Percentiles rank a stretch among this genome's conserved stretches.
Conservation (phyloP, 1,284 basidiomycete species). For the Microbotryum silenes-acaulis region DNA sequence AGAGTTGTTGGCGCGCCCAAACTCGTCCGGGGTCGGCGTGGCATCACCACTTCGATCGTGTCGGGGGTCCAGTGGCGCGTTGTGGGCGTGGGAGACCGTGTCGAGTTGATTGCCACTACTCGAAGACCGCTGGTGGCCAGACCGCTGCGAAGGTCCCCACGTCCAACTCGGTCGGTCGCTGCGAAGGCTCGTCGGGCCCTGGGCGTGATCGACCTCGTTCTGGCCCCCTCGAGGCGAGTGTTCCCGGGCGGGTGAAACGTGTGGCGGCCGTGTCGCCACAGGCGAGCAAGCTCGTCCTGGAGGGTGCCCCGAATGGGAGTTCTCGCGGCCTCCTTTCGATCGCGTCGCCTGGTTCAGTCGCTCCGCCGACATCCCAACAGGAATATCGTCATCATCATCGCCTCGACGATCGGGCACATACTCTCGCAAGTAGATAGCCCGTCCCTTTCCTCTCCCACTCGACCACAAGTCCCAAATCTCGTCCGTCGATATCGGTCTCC, state of each 20-base stretch:
- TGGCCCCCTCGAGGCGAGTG: background rate
- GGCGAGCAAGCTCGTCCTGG: background rate
- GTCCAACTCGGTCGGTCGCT: slow-evolving; percentile 17
- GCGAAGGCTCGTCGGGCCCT: slow-evolving; percentile 1
- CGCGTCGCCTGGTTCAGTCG: slow-evolving; percentile 12
- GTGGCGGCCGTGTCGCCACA: background rate
- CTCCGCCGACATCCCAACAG: slow-evolving; percentile 14
- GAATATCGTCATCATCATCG: slow-evolving; percentile 10
- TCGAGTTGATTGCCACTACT: background rate
- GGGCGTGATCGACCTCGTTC: slow-evolving; percentile 16
- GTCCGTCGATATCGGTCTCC: slow-evolving; percentile 61
- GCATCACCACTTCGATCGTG: slow-evolving; percentile 2
- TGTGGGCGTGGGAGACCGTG: background rate
- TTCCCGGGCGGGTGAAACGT: slow-evolving; percentile 1
- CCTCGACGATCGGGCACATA: background rate
- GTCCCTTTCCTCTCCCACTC: slow-evolving; percentile 49
- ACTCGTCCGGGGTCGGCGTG: too few relatives aligned
- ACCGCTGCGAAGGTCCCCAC: slow-evolving; percentile 9
- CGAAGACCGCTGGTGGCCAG: background rate
- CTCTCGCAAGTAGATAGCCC: slow-evolving; percentile 49
- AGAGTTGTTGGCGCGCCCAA: too few relatives aligned
- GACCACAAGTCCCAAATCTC: slow-evolving; percentile 63
- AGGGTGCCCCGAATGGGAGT: background rate
- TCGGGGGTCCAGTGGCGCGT: slow-evolving; percentile 7
- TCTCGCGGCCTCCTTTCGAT: slow-evolving; percentile 1